Evolutionary conservation across 1,139 yeast species (phyloP).

Genomic region (Keqinozyma sinolaborantium): DNA sequence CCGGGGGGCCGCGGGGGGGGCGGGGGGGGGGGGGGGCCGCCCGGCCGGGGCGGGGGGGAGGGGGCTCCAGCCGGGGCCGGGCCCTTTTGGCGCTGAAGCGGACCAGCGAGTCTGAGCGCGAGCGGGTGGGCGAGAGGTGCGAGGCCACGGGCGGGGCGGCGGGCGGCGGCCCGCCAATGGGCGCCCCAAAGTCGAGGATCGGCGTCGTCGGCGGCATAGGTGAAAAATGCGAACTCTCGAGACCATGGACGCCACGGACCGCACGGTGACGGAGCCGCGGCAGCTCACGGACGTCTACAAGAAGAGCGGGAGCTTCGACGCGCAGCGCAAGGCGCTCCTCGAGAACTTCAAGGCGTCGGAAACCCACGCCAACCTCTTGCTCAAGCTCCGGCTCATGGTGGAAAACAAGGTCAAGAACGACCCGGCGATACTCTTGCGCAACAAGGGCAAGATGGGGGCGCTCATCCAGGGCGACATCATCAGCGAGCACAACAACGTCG

Average conservation of each 20-base stretch:
- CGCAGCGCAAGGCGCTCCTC: constrained; percentile 39
- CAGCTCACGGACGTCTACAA: constrained; percentile 43
- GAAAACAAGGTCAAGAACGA: constrained; percentile 47
- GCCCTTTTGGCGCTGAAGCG: constrained; percentile 8
- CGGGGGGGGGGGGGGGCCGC: no score
- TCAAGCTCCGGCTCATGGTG: constrained; percentile 41
- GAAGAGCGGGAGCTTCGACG: constrained; percentile 49
- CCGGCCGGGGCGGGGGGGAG: neutral
- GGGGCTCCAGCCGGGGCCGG: constrained; percentile 10
- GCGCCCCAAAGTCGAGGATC: constrained; percentile 13
- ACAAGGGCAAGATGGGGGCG: constrained; percentile 52
- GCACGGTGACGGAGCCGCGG: constrained; percentile 31
- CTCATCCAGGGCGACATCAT: constrained; percentile 49
- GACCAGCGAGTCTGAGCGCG: constrained; percentile 6
- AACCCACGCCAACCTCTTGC: constrained; percentile 38
- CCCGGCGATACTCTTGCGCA: constrained; percentile 46
- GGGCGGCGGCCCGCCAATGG: constrained; percentile 2
- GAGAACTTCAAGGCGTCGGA: constrained; percentile 43
- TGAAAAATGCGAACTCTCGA: no score
- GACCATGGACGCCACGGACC: neutral
- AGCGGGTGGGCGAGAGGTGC: constrained; percentile 10
- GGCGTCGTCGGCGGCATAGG: constrained; percentile 8
- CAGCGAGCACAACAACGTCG: constrained; percentile 14
- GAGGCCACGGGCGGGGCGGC: constrained; percentile 5
- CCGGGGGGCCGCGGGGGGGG: no score